Evolutionary conservation across 164 flowering plant species (phyloP), one percentile per base, ranked within the genome.

Genomic region (Santalum album): DNA sequence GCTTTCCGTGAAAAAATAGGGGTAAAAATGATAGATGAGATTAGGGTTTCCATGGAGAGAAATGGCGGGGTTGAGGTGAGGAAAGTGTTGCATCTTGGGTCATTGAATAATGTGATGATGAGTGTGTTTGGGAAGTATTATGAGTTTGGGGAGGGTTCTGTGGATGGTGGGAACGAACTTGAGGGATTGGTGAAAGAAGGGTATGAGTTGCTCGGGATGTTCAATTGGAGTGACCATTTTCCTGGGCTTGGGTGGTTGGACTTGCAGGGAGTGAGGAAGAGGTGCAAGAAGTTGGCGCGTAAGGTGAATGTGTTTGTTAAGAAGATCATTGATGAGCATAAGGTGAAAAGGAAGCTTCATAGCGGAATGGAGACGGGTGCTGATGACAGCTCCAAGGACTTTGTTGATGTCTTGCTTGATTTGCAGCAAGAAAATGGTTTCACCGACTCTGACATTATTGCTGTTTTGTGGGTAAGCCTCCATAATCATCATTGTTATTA

Each of bases 381-480:
- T 51, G 69, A 57, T 53, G 58, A 56, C 7, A 40, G 49, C 17
- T 55, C 52, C 9, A 63, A 67, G 24, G 85, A 78, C 65, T 82
- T 82, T 61, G 85, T 82, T 56, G 83, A 82, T 69, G 83, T 82
- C 14, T 47, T 82, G 63, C 81, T 82, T 60, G 72, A 67, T 61
- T 62, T 79, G 60, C 73, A 84, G 63, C 50, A 65, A 21, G 86
- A 82, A 40, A 62, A 75, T n/a, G 66, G 53, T 48, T 84, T 86
- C 27, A 40, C 39, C 54, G 86, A 84, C 49, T 73, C 87, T 57
- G 95, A 89, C 43, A 84, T 89, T 86, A 72, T 86, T 65, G 96
- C 96, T 62, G 84, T 86, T 67, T 70, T 89, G 9, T 89, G 96
- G 96, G 96, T 89, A 75, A 12, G 50, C 50, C 5, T 16, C 50